Evolutionary conservation across 768 basidiomycete genomes (phyloP).

Genomic region (Mycena galericulata): DNA sequence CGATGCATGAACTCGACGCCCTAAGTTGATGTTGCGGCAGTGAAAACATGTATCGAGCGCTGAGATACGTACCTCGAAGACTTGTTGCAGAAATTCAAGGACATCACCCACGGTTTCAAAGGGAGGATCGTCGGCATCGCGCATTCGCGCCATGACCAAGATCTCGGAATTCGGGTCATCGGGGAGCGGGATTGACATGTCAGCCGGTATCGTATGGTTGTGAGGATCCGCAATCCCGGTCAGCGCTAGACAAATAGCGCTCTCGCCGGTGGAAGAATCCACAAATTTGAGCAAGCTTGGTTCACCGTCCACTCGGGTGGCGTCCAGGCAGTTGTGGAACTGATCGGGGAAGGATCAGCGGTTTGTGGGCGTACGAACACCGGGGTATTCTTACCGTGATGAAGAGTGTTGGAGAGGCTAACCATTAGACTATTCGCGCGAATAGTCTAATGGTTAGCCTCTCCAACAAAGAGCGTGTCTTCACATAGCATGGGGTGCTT

Average conservation of each 20-base stretch:
- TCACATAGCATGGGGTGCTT: neutral
- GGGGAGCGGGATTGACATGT: neutral
- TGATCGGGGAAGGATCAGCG: too few relatives aligned
- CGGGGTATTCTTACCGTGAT: too few relatives aligned
- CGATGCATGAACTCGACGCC: neutral
- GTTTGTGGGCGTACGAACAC: too few relatives aligned
- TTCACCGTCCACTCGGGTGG: neutral
- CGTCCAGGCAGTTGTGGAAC: neutral
- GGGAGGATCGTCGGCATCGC: neutral
- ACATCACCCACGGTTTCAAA: too few relatives aligned
- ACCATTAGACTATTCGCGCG: too few relatives aligned
- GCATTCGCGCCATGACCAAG: neutral
- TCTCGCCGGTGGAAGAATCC: neutral
- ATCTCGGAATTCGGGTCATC: neutral
- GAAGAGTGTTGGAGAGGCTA: too few relatives aligned
- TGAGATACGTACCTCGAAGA: neutral
- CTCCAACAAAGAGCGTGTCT: too few relatives aligned
- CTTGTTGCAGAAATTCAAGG: too few relatives aligned
- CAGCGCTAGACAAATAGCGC: neutral
- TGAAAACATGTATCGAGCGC: neutral
- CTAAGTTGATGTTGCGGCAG: neutral
- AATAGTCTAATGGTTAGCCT: too few relatives aligned
- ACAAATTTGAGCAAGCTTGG: neutral
- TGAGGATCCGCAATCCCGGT: too few relatives aligned
- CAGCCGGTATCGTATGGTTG: neutral